Percentiles rank a stretch among this genome's conserved stretches.
Conservation (phyloP, 176 grass and related monocot species). For the Phoenix dactylifera region DNA sequence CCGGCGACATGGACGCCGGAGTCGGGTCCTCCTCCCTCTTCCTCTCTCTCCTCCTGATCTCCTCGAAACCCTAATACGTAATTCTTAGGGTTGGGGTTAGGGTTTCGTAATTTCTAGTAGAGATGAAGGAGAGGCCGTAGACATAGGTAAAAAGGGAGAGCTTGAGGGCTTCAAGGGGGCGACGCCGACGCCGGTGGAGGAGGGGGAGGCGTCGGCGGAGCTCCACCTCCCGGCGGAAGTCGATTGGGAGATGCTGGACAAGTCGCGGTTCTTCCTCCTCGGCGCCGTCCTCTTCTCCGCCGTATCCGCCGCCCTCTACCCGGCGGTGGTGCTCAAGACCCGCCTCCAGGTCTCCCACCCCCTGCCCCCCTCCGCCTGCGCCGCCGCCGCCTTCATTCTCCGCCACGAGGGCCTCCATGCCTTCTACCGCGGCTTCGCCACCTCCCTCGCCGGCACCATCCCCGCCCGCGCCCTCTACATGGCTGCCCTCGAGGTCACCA, state of each 20-base stretch:
- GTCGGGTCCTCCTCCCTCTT: background rate
- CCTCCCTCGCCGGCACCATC: slow-evolving; percentile 60
- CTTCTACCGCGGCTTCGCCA: slow-evolving; percentile 72
- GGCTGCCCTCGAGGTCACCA: slow-evolving; percentile 61
- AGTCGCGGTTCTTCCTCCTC: slow-evolving; percentile 37
- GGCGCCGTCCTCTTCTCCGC: slow-evolving; percentile 30
- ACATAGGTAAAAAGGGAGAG: slow-evolving; percentile 1
- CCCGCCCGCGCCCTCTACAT: slow-evolving; percentile 76
- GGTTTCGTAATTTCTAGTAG: background rate
- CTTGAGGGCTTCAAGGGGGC: background rate
- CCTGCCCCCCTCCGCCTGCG: slow-evolving; percentile 21
- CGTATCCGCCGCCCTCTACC: slow-evolving; percentile 43
- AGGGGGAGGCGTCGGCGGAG: slow-evolving; percentile 2
- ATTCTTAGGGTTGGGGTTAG: background rate
- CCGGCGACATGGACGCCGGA: slow-evolving; percentile 10
- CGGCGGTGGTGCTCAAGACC: slow-evolving; percentile 67
- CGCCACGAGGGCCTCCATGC: slow-evolving; percentile 45
- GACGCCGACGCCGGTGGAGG: background rate
- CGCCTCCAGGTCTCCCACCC: slow-evolving; percentile 49
- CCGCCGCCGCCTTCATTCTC: slow-evolving; percentile 38
- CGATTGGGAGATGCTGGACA: slow-evolving; percentile 29
- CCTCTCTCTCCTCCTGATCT: no score
- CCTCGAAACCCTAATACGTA: background rate
- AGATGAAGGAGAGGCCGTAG: slow-evolving; percentile 5
- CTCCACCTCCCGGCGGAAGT: slow-evolving; percentile 29